Evolutionary conservation across 768 basidiomycete genomes (phyloP).

Genomic region (Tricholoma sp.): DNA sequence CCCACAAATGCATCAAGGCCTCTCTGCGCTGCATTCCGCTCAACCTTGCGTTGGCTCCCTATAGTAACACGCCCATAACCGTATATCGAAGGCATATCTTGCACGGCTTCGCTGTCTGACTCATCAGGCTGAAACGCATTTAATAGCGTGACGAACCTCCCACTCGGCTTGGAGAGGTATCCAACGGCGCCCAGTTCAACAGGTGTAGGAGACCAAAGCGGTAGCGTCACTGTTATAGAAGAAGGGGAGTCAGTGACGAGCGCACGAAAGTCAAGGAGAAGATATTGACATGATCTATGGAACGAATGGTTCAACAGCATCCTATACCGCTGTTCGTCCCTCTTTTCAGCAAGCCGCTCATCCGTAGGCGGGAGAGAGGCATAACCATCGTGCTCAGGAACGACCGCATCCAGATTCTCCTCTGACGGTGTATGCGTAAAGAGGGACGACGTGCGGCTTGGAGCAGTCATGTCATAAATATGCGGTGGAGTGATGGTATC

Average conservation of each 20-base stretch:
- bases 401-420: constrained; percentile 16
- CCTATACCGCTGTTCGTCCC: constrained; percentile 65
- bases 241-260: neutral
- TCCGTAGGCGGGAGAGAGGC: constrained; percentile 35
- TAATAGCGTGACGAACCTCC: constrained; percentile 66
- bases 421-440: constrained; percentile 23
- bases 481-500: neutral
- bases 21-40: constrained; percentile 53
- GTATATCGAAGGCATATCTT: constrained; percentile 50
- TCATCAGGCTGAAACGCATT: constrained; percentile 56
- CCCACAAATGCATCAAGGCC: constrained; percentile 52
- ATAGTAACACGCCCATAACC: constrained; percentile 57
- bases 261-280: neutral
- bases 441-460: constrained; percentile 28
- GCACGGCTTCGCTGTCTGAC: constrained; percentile 36
- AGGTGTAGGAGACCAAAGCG: constrained; percentile 64
- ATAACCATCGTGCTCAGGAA: constrained; percentile 37
- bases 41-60: constrained; percentile 48
- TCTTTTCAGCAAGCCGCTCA: constrained; percentile 33
- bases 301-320: constrained; percentile 62
- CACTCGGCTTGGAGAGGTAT: constrained; percentile 61
- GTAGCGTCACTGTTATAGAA: constrained; percentile 44
- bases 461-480: neutral
- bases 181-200: constrained; percentile 71
- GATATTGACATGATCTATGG: constrained; percentile 56